Evolutionary conservation across 116 monocot species (phyloP).

Genomic region (Phalaenopsis hybrid): DNA sequence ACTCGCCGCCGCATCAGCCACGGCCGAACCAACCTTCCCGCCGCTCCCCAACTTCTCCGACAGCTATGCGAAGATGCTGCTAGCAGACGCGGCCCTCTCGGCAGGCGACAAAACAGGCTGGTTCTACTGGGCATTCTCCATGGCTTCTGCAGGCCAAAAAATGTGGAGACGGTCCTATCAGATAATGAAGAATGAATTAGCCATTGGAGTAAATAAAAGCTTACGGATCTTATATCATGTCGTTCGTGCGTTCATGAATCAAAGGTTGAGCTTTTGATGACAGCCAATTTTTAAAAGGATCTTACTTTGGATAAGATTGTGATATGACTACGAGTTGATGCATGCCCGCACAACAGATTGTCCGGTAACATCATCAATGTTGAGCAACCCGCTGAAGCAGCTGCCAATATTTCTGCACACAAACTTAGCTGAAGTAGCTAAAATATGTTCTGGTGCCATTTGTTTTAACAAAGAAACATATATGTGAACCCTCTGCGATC

Average conservation of each 20-base stretch:
- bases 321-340: not conserved
- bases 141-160: constrained; percentile 74
- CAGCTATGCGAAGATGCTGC: constrained; percentile 20
- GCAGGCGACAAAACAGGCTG: not conserved
- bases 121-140: constrained; percentile 58
- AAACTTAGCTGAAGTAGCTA: constrained; percentile 97
- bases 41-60: constrained; percentile 30
- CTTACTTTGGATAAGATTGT: too few relatives aligned
- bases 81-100: not conserved
- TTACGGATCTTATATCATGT: too few relatives aligned
- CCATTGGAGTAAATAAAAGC: not conserved
- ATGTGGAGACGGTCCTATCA: constrained; percentile 74
- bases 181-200: not conserved
- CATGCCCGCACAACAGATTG: constrained; percentile 78
- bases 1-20: constrained; percentile 23
- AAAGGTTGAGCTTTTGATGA: too few relatives aligned
- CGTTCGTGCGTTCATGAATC: too few relatives aligned
- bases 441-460: constrained; percentile 52
- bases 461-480: constrained; percentile 89
- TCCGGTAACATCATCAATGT: constrained; percentile 66
- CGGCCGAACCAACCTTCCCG: constrained; percentile 34
- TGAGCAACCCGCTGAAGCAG: constrained; percentile 88
- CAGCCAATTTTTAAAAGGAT: too few relatives aligned
- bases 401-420: constrained; percentile 92
- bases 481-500: constrained; percentile 80